phyloP scores from a whole-genome alignment of 2,329 filamentous ascomycete genomes.

The Epichloe scottii region DNA sequence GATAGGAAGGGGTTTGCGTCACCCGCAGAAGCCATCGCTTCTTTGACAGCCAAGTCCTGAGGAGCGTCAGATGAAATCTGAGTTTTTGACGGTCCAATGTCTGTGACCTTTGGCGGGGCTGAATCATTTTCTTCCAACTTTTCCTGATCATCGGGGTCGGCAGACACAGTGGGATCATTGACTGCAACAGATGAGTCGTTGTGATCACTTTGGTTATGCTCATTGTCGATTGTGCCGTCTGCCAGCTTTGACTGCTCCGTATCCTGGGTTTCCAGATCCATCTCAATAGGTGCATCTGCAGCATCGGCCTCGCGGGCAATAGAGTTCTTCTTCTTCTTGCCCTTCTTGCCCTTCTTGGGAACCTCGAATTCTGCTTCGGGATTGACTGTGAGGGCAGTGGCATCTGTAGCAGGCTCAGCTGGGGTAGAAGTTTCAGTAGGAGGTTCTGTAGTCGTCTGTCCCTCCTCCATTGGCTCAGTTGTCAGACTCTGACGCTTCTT shows the following conservation, averaged over 20 bases:
- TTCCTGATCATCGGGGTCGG: not conserved
- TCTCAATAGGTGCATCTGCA: not conserved
- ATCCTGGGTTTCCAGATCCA: not conserved
- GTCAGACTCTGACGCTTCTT: constrained; percentile 6
- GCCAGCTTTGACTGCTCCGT: not conserved
- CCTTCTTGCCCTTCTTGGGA: constrained; percentile 6
- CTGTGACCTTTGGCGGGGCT: not conserved
- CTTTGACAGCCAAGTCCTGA: not conserved
- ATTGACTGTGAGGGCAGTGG: not conserved
- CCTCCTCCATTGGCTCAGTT: not conserved
- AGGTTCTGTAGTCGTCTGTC: not conserved
- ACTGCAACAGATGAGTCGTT: not conserved
- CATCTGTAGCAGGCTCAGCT: not conserved
- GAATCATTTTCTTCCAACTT: not conserved
- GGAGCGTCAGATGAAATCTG: not conserved
- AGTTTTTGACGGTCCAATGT: not conserved
- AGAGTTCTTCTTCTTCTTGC: constrained; percentile 11
- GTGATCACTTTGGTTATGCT: not conserved
- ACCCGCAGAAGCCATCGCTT: not conserved
- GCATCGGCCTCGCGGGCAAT: constrained; percentile 2
- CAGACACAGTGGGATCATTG: not conserved
- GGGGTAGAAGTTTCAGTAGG: not conserved
- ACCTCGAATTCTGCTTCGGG: constrained; percentile 1
- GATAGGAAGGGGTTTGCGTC: constrained; percentile 6
- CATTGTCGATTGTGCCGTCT: not conserved